Conservation (phyloP, 2,329 filamentous ascomycete species). For the Thielaviopsis ethacetica region DNA sequence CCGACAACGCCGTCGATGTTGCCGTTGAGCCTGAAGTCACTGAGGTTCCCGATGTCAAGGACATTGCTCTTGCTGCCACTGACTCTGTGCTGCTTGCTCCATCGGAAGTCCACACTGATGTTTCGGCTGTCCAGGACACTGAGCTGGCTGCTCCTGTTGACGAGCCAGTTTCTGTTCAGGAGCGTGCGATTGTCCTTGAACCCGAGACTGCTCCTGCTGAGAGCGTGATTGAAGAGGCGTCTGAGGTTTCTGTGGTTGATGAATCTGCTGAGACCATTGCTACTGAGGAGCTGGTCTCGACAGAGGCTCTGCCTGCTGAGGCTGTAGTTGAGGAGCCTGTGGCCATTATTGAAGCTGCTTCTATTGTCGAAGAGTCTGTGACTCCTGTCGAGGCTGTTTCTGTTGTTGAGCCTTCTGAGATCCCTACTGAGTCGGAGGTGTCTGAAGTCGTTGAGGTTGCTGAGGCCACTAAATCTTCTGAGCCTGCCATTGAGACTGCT, state of each 20-base stretch:
- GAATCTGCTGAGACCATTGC: neutral
- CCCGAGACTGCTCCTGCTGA: neutral
- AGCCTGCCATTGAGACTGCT: neutral
- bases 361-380: neutral
- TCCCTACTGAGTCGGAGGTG: neutral
- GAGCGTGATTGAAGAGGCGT: neutral
- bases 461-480: conserved; percentile 1
- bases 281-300: neutral
- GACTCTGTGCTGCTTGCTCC: neutral
- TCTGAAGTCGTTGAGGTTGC: conserved; percentile 7
- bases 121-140: neutral
- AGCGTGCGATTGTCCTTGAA: neutral
- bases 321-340: neutral
- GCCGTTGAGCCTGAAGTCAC: neutral
- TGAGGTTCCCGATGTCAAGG: neutral
- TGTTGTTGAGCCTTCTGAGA: neutral
- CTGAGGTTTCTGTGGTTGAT: neutral
- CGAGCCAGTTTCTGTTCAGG: neutral
- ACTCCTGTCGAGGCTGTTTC: neutral
- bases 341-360: neutral
- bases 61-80: neutral
- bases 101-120: neutral
- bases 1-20: neutral
- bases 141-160: neutral
- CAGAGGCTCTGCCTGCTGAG: neutral